Conservation (phyloP, 202 grass and related monocot species). For the Panicum hallii region DNA sequence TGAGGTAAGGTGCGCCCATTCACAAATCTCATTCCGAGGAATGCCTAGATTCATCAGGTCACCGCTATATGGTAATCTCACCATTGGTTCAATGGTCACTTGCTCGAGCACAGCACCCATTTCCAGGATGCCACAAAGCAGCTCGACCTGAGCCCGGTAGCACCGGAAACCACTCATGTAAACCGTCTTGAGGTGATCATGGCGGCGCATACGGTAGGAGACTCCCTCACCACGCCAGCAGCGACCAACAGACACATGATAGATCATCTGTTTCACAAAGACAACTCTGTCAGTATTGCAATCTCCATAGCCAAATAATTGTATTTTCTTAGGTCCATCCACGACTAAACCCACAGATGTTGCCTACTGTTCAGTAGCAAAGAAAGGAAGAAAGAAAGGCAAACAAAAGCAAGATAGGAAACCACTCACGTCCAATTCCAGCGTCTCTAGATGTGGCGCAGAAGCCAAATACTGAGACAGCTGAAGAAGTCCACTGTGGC, state of each 20-base stretch:
- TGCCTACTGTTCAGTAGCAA: neutral
- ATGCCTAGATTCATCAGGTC: neutral
- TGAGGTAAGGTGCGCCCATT: neutral
- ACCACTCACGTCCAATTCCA: conserved; percentile 43
- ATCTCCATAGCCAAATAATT: neutral
- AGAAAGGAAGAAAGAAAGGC: neutral
- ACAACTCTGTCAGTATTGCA: neutral
- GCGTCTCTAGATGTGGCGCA: neutral
- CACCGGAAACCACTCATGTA: conserved; percentile 15
- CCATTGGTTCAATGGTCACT: neutral
- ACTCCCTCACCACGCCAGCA: neutral
- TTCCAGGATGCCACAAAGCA: neutral
- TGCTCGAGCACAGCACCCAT: neutral
- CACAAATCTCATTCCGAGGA: neutral
- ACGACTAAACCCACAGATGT: neutral
- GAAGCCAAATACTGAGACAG: neutral
- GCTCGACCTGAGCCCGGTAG: neutral
- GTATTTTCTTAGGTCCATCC: neutral
- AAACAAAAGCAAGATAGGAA: neutral
- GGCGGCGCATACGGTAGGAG: neutral
- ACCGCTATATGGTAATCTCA: neutral
- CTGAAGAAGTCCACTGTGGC: conserved; percentile 1
- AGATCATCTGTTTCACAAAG: neutral
- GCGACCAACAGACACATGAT: neutral
- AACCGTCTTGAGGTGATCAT: neutral